Base-by-base conservation (phyloP, 129 eudicot genomes). In the Rutidosis leptorrhynchoides region DNA sequence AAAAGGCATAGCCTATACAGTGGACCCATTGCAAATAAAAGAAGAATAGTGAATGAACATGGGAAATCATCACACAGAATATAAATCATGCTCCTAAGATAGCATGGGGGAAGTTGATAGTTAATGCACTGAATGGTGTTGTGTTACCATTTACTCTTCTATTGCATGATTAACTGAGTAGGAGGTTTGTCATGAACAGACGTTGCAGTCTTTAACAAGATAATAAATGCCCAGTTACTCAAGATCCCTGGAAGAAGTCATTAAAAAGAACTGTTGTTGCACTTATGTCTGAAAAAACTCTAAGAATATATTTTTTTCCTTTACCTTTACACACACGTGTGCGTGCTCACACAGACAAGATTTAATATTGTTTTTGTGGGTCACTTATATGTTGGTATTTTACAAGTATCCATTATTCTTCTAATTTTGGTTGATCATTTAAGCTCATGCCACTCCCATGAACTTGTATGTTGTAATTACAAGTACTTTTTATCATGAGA, bases 131-230 rank as follows among this genome's bases (percentile, higher is more conserved):
- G 43, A 17, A 46, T 65, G 24, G 21, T 45, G 54, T 48, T 48
- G 22, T 48, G 22, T 48, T 48, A 48, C 0, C 54, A 4, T n/a
- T 48, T 15, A 48, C n/a, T 48, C 54, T 17, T 48, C 21, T 46
- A 46, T 14, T 48, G 54, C 54, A 48, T 16, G 22, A 42, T 64
- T 48, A 55, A 24, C 29, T 25, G 22, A 3, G 56, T 43, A 12
- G 25, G 62, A 8, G 62, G 42, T 15, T 61, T 30, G 53, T 54
- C 75, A 48, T 43, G 37, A 61, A 30, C 26, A 37, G 58, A 23
- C 22, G 16, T 71, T 32, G 62, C 61, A 5, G 46, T 61, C 68
- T 63, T 23, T 64, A 64, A 64, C 37, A n/a, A 42, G 58, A 64
- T 23, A 19, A 40, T 12, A 40, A 40, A 40, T 23, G 33, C 12